phyloP scores from a whole-genome alignment of 2,329 filamentous ascomycete species.

The Trichoderma sp. region DNA sequence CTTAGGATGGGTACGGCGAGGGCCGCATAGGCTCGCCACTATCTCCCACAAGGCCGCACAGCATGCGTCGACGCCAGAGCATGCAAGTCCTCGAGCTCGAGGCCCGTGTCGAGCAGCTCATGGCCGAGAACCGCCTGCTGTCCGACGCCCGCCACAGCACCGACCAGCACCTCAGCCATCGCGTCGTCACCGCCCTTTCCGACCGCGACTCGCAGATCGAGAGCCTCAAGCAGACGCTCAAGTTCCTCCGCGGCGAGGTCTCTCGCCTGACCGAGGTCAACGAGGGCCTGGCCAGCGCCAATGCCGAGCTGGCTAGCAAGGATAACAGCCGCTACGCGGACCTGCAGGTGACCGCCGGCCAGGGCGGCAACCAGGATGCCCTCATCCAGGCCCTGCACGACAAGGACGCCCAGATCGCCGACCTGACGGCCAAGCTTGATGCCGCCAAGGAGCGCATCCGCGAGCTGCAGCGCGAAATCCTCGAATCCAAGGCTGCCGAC shows the following conservation, averaged over 20 bases:
- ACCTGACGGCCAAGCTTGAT: conserved; percentile 76
- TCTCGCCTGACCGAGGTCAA: conserved; percentile 80
- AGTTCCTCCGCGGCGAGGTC: conserved; percentile 81
- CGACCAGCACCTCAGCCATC: conserved; percentile 66
- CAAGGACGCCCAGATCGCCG: conserved; percentile 81
- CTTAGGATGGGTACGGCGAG: conserved; percentile 89
- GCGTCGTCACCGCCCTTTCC: conserved; percentile 69
- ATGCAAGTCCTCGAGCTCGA: conserved; percentile 96
- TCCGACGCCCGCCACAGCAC: conserved; percentile 70
- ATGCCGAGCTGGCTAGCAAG: conserved; percentile 73
- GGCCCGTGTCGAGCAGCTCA: conserved; percentile 77
- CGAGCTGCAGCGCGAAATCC: conserved; percentile 55
- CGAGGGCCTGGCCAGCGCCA: conserved; percentile 74
- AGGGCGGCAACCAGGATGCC: conserved; percentile 63
- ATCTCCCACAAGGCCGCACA: conserved; percentile 91
- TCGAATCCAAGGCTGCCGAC: conserved; percentile 62
- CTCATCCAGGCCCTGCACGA: conserved; percentile 69
- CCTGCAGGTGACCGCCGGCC: conserved; percentile 69
- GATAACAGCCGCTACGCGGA: conserved; percentile 71
- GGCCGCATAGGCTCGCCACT: conserved; percentile 82
- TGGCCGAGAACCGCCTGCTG: conserved; percentile 80
- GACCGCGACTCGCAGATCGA: conserved; percentile 89
- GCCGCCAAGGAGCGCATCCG: conserved; percentile 66
- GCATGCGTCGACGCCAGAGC: conserved; percentile 94
- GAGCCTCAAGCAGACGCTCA: conserved; percentile 74